Evolutionary conservation across 805 yeast species (phyloP).

Genomic region (Saccharomyces eubayanus): DNA sequence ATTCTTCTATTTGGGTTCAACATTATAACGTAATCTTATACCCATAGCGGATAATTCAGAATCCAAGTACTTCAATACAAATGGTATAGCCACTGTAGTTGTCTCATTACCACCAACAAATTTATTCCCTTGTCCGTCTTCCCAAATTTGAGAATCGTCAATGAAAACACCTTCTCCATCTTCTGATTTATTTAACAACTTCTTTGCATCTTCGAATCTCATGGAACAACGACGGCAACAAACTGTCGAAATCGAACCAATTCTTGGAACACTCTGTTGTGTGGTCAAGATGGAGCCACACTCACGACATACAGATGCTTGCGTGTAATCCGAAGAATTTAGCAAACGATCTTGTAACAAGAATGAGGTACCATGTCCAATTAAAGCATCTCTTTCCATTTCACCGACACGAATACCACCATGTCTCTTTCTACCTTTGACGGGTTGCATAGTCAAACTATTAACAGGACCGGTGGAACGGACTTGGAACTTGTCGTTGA

Average conservation of each 20-base stretch:
- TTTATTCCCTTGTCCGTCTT: constrained; percentile 90
- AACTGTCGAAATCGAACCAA: constrained; percentile 68
- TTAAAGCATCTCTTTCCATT: constrained; percentile 98
- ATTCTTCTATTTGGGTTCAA: constrained; percentile 44
- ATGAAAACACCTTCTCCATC: constrained; percentile 36
- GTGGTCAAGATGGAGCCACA: constrained; percentile 92
- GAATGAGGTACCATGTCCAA: constrained; percentile 97
- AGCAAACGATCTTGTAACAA: constrained; percentile 87
- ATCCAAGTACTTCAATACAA: constrained; percentile 88
- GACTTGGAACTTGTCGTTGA: constrained; percentile 98
- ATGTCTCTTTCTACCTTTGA: constrained; percentile 94
- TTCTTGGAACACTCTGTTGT: constrained; percentile 82
- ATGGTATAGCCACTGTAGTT: constrained; percentile 94
- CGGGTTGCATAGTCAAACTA: constrained; percentile 97
- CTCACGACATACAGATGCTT: constrained; percentile 77
- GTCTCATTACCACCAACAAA: constrained; percentile 89
- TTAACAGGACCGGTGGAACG: constrained; percentile 98
- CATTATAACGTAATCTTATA: constrained; percentile 82
- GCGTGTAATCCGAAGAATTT: constrained; percentile 93
- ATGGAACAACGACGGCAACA: constrained; percentile 89
- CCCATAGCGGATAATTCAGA: constrained; percentile 98
- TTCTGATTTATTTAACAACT: constrained; percentile 31
- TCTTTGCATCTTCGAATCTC: constrained; percentile 50
- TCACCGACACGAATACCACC: constrained; percentile 99
- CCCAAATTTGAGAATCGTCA: constrained; percentile 80